Evolutionary conservation across 805 yeast genomes (phyloP).

Genomic region (Wickerhamomyces subpelliculosus): DNA sequence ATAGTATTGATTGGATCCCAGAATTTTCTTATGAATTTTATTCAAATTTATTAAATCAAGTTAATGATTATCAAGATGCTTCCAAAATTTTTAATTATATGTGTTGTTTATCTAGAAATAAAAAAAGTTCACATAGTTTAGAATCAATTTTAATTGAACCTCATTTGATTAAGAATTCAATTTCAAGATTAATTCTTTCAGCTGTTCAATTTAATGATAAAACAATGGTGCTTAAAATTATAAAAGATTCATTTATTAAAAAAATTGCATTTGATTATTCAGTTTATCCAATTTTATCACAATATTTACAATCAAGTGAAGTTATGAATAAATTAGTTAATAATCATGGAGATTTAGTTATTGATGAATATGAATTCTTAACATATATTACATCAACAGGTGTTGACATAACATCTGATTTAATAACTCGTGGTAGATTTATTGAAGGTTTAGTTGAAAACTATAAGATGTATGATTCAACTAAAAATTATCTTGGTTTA

Average conservation of each 20-base stretch:
- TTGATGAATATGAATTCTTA: slow-evolving; percentile 23
- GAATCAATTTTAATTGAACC: slow-evolving; percentile 12
- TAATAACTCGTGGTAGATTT: slow-evolving; percentile 22
- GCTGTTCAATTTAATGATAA: slow-evolving; percentile 17
- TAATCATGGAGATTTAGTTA: slow-evolving; percentile 16
- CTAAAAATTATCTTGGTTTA: slow-evolving; percentile 24
- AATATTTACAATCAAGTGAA: slow-evolving; percentile 25
- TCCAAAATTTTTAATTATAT: slow-evolving; percentile 30
- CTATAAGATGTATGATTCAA: slow-evolving; percentile 11
- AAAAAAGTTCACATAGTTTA: slow-evolving; percentile 1
- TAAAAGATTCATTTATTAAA: slow-evolving; percentile 33
- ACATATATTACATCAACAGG: slow-evolving; percentile 13
- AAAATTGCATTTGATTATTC: slow-evolving; percentile 23
- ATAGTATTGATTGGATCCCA: slow-evolving; percentile 32
- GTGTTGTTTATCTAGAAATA: slow-evolving; percentile 25
- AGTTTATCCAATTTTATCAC: slow-evolving; percentile 27
- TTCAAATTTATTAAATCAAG: slow-evolving; percentile 25
- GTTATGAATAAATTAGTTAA: slow-evolving; percentile 14
- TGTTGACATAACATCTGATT: slow-evolving; percentile 13
- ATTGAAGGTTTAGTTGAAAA: slow-evolving; percentile 20
- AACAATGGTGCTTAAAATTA: slow-evolving; percentile 26
- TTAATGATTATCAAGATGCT: slow-evolving; percentile 24
- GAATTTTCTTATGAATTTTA: slow-evolving; percentile 34
- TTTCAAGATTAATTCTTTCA: slow-evolving; percentile 10
- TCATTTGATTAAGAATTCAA: slow-evolving; percentile 8